Percentiles rank a stretch among this genome's conserved stretches.
These are phyloP conservation scores for Dryadomyces quercus-mongolicae DNA, from an alignment of 2,329 filamentous ascomycete species.

Conservation along the genomic window DNA sequence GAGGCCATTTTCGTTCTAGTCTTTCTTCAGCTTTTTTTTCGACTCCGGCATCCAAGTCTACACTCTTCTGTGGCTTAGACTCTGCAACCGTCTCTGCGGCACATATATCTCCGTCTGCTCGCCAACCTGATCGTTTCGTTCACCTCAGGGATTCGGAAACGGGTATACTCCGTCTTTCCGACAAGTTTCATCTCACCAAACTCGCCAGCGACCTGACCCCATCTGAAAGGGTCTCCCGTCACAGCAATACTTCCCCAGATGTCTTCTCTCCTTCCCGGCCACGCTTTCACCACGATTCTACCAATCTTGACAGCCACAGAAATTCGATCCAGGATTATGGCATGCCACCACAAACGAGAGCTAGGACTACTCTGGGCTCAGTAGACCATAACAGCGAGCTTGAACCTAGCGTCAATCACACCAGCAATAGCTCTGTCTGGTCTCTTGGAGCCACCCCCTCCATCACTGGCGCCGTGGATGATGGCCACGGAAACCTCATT, in stretches of 20 bases:
- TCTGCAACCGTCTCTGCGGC: background rate
- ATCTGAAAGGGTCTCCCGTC: constrained; percentile 31
- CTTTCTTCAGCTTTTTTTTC: background rate
- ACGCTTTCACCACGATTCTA: constrained; percentile 9
- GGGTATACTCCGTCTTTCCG: constrained; percentile 19
- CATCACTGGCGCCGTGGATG: constrained; percentile 40
- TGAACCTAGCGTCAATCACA: background rate
- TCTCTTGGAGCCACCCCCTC: constrained; percentile 59
- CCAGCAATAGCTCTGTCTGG: constrained; percentile 61
- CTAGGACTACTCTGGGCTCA: constrained; percentile 17
- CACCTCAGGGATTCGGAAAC: constrained; percentile 24
- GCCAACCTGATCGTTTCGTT: constrained; percentile 36
- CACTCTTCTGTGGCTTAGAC: background rate
- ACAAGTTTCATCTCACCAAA: constrained; percentile 35
- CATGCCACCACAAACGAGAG: constrained; percentile 13
- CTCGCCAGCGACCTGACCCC: constrained; percentile 26
- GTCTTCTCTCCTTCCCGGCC: constrained; percentile 27
- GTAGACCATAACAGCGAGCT: constrained; percentile 3
- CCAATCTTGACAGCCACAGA: constrained; percentile 15
- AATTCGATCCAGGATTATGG: constrained; percentile 18
- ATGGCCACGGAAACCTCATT: constrained; percentile 52
- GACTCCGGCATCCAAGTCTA: background rate
- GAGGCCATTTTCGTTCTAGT: background rate
- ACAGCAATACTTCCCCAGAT: constrained; percentile 27
- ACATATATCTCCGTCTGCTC: background rate